Evolutionary conservation across 2,329 filamentous ascomycete genomes (phyloP), one percentile per base, ranked within the genome.

Genomic region (Emergomyces orientalis): DNA sequence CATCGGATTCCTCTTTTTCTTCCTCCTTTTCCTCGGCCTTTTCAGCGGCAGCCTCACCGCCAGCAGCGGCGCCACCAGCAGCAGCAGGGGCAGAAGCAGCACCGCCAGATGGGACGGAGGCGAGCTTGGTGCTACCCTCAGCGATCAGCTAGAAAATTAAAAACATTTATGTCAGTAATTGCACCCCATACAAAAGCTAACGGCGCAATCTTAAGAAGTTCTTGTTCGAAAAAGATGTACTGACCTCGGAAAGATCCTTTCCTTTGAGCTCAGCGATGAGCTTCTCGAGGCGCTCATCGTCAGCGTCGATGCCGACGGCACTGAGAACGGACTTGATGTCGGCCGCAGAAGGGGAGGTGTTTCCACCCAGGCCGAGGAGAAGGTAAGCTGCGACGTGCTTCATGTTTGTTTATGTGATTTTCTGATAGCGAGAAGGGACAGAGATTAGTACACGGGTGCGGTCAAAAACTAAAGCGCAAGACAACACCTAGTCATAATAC

Each of bases 321-420:
- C 87, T 86, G 78, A 99, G 90, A 74, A 99, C 91, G 68, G 76
- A 78, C 84, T 90, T 94, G 86, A 99, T 82, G 78, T 97, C 92
- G 71, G 80, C 79, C 74, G 89, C 90, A 69, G 89, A 91, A 73
- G 94, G 94, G 69, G 87, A 86, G 83, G 85, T 79, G 86, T 97
- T 97, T 82, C 94, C 94, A 79, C 86, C 93, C 73, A 97, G 89
- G 83, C 83, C 82, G 80, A 97, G 90, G 78, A 99, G 93, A 77
- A 99, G 91, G 87, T 96, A 97, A 79, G 94, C 93, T 79, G 94
- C 94, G 84, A 99, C 89, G 84, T 97, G 88, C 92, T 99, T 97
- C 94, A 99, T 97, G 91, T 88, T 96, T 91, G 88, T 96, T 79
- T 76, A 72, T 71, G 65, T 68, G 59, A 56, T 67, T 27, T 68